Evolutionary conservation across 2,329 filamentous ascomycete species (phyloP).

Genomic region (Cytospora paraplurivora): DNA sequence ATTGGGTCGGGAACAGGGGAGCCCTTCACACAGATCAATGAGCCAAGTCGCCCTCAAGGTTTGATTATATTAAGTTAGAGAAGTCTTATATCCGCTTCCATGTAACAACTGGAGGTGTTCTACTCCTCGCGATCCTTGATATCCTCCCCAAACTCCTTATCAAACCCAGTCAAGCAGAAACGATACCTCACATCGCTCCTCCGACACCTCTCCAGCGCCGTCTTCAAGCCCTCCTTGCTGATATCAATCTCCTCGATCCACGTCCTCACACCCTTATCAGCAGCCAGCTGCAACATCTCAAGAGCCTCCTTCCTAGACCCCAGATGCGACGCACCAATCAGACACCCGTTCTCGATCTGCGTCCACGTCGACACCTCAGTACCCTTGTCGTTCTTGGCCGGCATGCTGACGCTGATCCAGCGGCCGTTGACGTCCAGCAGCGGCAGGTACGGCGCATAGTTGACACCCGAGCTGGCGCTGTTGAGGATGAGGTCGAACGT

Average conservation of each 20-base stretch:
- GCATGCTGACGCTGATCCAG: conserved; percentile 80
- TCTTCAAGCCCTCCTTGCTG: conserved; percentile 68
- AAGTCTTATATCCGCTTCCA: background rate
- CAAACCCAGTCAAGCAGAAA: conserved; percentile 72
- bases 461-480: conserved; percentile 70
- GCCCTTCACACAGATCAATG: background rate
- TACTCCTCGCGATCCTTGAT: conserved; percentile 19
- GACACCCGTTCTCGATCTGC: conserved; percentile 73
- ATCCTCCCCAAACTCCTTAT: conserved; percentile 62
- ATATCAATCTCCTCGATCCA: conserved; percentile 78
- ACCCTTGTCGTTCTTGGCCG: conserved; percentile 66
- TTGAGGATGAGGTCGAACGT: conserved; percentile 78
- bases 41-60: background rate
- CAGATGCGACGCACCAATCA: conserved; percentile 71
- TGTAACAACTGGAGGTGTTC: background rate
- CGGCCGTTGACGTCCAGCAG: conserved; percentile 80
- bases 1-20: background rate
- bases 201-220: conserved; percentile 69
- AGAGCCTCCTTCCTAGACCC: conserved; percentile 71
- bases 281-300: conserved; percentile 71
- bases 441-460: conserved; percentile 71
- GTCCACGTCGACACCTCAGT: conserved; percentile 72
- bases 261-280: conserved; percentile 67
- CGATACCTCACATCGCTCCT: conserved; percentile 74
- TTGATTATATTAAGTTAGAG: background rate